These are phyloP conservation scores for Coemansia javaensis DNA, from an alignment of 192 early-diverging fungal species.

Conservation along the genomic window DNA sequence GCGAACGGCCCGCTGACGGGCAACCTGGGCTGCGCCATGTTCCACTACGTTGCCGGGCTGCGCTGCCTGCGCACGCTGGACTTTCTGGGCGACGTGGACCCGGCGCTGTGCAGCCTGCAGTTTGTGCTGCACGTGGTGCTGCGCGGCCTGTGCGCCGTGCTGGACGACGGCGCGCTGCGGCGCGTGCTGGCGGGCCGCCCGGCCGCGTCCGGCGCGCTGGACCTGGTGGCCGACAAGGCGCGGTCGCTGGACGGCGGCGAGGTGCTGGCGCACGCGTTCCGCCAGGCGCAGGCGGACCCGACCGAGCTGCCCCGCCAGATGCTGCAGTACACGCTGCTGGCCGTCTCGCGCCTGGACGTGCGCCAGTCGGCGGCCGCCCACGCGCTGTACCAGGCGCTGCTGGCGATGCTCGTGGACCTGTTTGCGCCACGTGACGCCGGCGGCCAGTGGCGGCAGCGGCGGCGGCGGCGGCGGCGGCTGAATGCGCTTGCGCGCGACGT, in stretches of 20 bases:
- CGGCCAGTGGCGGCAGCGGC: slow-evolving; percentile 5
- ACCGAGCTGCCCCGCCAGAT: slow-evolving; percentile 22
- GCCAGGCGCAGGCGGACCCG: slow-evolving; percentile 33
- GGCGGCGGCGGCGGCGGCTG: background rate
- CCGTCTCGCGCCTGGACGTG: slow-evolving; percentile 29
- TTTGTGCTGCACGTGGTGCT: slow-evolving; percentile 30
- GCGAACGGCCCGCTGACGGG: slow-evolving; percentile 36
- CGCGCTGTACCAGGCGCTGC: slow-evolving; percentile 23
- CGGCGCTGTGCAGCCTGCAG: slow-evolving; percentile 31
- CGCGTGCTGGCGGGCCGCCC: slow-evolving; percentile 30
- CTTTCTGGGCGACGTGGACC: slow-evolving; percentile 29
- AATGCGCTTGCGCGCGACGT: slow-evolving; percentile 22
- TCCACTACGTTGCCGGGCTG: slow-evolving; percentile 41
- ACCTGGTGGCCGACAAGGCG: slow-evolving; percentile 36
- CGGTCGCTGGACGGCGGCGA: slow-evolving; percentile 23
- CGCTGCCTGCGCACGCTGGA: slow-evolving; percentile 47
- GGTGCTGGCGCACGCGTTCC: slow-evolving; percentile 35
- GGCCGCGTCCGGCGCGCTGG: slow-evolving; percentile 23
- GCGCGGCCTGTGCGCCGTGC: slow-evolving; percentile 22
- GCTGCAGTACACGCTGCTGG: slow-evolving; percentile 32
- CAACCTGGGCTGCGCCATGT: slow-evolving; percentile 45
- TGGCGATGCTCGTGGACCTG: slow-evolving; percentile 24
- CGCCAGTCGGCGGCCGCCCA: slow-evolving; percentile 12
- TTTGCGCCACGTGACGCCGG: slow-evolving; percentile 23
- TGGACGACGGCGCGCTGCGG: slow-evolving; percentile 7